phyloP scores from a whole-genome alignment of 768 basidiomycete species.

The Mycena albidolilacea region DNA sequence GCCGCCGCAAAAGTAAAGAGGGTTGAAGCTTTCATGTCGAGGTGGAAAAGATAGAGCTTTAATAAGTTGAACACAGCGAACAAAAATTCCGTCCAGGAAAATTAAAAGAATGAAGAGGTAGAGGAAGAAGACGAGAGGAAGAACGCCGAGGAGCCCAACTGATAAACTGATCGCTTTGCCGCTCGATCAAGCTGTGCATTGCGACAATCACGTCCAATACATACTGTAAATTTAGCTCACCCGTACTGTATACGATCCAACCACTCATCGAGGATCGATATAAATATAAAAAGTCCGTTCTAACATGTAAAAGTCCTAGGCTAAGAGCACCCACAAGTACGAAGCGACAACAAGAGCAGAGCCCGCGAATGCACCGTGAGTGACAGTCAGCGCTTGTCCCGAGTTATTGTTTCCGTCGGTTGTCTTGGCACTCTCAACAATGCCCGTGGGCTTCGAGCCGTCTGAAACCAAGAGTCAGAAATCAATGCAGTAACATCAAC shows the following conservation, averaged over 20 bases:
- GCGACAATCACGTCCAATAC: constrained; percentile 29
- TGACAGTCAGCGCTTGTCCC: constrained; percentile 7
- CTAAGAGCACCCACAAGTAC: constrained; percentile 52
- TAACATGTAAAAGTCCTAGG: constrained; percentile 40
- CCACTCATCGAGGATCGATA: too few species aligned
- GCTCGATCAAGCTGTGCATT: constrained; percentile 9
- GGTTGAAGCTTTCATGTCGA: constrained; percentile 43
- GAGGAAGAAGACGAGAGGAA: background rate
- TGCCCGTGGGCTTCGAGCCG: constrained; percentile 53
- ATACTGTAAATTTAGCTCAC: constrained; percentile 2
- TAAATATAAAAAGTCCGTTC: background rate
- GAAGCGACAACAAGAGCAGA: constrained; percentile 51
- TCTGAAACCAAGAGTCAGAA: constrained; percentile 46
- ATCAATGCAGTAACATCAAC: background rate
- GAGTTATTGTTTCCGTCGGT: constrained; percentile 28
- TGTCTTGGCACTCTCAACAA: constrained; percentile 51
- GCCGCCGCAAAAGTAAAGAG: constrained; percentile 47
- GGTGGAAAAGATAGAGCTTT: constrained; percentile 26
- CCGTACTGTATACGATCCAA: too few species aligned
- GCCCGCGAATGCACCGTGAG: constrained; percentile 43
- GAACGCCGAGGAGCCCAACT: background rate
- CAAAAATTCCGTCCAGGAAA: constrained; percentile 23
- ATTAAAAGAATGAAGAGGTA: constrained; percentile 34
- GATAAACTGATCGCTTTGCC: background rate
- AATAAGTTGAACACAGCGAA: background rate